Evolutionary conservation across 2,329 filamentous ascomycete species (phyloP).

Genomic region (Fonsecaea pedrosoi): DNA sequence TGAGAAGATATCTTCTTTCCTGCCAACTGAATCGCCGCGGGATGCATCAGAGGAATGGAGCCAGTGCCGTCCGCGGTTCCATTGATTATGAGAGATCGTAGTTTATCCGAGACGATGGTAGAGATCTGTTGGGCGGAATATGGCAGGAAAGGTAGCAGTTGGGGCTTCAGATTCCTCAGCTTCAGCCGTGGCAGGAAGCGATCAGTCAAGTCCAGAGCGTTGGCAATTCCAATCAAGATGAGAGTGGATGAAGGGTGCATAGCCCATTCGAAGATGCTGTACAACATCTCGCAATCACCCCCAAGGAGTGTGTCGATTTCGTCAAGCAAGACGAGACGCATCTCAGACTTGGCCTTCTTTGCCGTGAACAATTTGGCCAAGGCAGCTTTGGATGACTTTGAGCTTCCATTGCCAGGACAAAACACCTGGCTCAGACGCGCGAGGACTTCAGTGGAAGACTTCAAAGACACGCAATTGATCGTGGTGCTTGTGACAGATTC

Average conservation of each 20-base stretch:
- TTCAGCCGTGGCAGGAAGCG: slow-evolving; percentile 93
- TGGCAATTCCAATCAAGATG: slow-evolving; percentile 89
- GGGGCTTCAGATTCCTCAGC: slow-evolving; percentile 86
- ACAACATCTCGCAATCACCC: slow-evolving; percentile 85
- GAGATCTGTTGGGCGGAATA: slow-evolving; percentile 90
- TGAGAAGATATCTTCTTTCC: slow-evolving; percentile 94
- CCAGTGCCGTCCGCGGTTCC: slow-evolving; percentile 58
- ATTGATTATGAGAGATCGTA: slow-evolving; percentile 73
- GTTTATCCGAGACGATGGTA: slow-evolving; percentile 80
- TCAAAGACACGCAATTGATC: slow-evolving; percentile 97
- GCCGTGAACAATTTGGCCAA: slow-evolving; percentile 74
- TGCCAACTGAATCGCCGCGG: slow-evolving; percentile 90
- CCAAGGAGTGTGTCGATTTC: slow-evolving; percentile 95
- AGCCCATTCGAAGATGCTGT: slow-evolving; percentile 96
- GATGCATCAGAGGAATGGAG: slow-evolving; percentile 87
- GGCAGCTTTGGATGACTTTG: slow-evolving; percentile 70
- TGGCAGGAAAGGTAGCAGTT: slow-evolving; percentile 87
- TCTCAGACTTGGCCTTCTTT: slow-evolving; percentile 60
- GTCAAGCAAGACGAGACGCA: slow-evolving; percentile 86
- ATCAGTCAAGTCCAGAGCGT: slow-evolving; percentile 93
- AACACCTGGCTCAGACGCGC: slow-evolving; percentile 75
- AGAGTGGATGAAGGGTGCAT: slow-evolving; percentile 79
- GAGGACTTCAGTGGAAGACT: slow-evolving; percentile 85
- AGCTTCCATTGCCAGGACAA: slow-evolving; percentile 66
- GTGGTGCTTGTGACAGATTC: slow-evolving; percentile 71